Evolutionary conservation across 805 yeast genomes (phyloP).

Genomic region (Metschnikowia cerradonensis): DNA sequence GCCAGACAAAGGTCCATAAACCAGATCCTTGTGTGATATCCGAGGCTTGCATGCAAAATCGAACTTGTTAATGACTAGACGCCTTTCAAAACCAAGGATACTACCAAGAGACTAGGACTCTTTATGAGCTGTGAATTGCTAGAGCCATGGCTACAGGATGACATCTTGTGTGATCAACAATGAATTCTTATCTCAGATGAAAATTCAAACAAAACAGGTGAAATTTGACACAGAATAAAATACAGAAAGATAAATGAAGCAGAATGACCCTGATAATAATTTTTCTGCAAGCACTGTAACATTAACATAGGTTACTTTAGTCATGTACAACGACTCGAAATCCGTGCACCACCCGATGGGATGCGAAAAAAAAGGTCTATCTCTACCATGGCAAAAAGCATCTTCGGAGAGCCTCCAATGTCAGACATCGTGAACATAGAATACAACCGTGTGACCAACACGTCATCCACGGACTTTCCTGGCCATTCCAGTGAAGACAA

Average conservation of each 20-base stretch:
- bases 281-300: not conserved
- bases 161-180: too few relatives aligned
- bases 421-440: conserved; percentile 76
- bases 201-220: too few relatives aligned
- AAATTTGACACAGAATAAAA: too few relatives aligned
- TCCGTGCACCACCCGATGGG: conserved; percentile 11
- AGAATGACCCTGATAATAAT: too few relatives aligned
- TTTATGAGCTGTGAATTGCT: too few relatives aligned
- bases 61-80: too few relatives aligned
- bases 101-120: too few relatives aligned
- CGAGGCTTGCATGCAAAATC: not conserved
- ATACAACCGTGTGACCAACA: conserved; percentile 86
- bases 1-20: conserved; percentile 1
- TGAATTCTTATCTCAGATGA: too few relatives aligned
- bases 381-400: not conserved
- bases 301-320: not conserved
- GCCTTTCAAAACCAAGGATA: too few relatives aligned
- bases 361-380: conserved; percentile 6
- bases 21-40: not conserved
- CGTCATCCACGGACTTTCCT: conserved; percentile 87
- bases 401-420: conserved; percentile 9
- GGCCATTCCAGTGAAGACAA: conserved; percentile 69
- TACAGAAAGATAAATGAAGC: too few relatives aligned
- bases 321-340: not conserved
- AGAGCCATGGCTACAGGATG: too few relatives aligned